phyloP scores from a whole-genome alignment of 2,329 filamentous ascomycete genomes.

The Fusarium continuum region DNA sequence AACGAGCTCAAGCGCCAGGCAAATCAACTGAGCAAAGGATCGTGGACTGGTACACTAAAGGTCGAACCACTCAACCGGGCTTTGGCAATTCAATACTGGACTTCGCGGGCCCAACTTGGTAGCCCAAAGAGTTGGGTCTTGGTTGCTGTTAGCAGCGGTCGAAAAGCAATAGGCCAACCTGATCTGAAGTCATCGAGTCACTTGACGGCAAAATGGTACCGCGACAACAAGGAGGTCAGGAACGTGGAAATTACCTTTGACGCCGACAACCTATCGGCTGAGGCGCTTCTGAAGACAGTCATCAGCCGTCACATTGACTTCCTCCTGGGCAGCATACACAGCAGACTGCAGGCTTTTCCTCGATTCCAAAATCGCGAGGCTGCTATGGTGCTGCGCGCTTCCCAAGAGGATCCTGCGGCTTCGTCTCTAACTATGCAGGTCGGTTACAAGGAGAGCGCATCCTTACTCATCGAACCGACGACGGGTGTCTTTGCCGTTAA shows the following conservation, averaged over 20 bases:
- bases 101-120: conserved; percentile 59
- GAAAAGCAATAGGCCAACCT: conserved; percentile 51
- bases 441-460: conserved; percentile 67
- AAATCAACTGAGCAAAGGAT: conserved; percentile 69
- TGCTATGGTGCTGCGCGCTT: conserved; percentile 65
- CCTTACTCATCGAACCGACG: conserved; percentile 76
- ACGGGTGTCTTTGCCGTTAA: conserved; percentile 79
- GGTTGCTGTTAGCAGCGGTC: conserved; percentile 79
- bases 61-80: conserved; percentile 84
- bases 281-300: conserved; percentile 76
- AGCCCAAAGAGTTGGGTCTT: conserved; percentile 90
- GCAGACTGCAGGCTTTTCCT: conserved; percentile 65
- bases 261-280: conserved; percentile 73
- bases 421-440: conserved; percentile 76
- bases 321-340: conserved; percentile 73
- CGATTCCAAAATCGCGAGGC: conserved; percentile 70
- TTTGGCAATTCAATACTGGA: conserved; percentile 92
- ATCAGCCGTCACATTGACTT: conserved; percentile 79
- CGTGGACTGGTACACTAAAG: conserved; percentile 81
- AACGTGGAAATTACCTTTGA: conserved; percentile 75
- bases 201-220: conserved; percentile 81
- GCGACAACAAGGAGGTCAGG: conserved; percentile 78
- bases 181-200: conserved; percentile 60
- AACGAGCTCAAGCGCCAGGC: conserved; percentile 83
- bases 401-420: conserved; percentile 69